Evolutionary conservation across 768 basidiomycete species (phyloP).

Genomic region (Leccinum barrowsii): DNA sequence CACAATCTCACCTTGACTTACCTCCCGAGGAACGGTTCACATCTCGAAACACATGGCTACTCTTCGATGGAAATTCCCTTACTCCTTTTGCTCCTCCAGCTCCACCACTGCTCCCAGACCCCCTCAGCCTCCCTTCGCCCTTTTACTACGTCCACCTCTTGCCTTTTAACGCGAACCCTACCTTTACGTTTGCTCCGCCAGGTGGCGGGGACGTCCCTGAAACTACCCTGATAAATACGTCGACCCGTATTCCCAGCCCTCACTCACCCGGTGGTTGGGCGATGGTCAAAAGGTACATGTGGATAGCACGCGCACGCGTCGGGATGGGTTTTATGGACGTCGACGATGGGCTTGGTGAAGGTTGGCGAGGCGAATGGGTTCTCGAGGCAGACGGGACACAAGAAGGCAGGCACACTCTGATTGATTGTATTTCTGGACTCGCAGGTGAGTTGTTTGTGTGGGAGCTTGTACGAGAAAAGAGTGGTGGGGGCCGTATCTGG

Average conservation of each 20-base stretch:
- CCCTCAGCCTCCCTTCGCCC: conserved; percentile 67
- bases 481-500: conserved; percentile 58
- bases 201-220: conserved; percentile 39
- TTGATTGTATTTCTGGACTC: conserved; percentile 47
- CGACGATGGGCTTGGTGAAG: conserved; percentile 50
- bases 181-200: conserved; percentile 26
- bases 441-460: conserved; percentile 37
- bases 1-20: conserved; percentile 20
- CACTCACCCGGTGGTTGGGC: conserved; percentile 59
- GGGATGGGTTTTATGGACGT: conserved; percentile 34
- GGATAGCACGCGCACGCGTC: conserved; percentile 55
- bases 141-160: conserved; percentile 74
- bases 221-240: conserved; percentile 41
- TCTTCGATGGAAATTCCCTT: conserved; percentile 66
- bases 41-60: conserved; percentile 54
- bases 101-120: conserved; percentile 48
- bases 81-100: conserved; percentile 57
- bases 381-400: conserved; percentile 75
- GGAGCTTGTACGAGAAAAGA: conserved; percentile 64
- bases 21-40: conserved; percentile 17
- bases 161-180: conserved; percentile 29
- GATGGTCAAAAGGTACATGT: conserved; percentile 58
- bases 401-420: conserved; percentile 54
- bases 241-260: conserved; percentile 49
- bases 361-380: conserved; percentile 76